Conservation (phyloP, 1,284 basidiomycete genomes). For the Apiotrichum akiyoshidainum region DNA sequence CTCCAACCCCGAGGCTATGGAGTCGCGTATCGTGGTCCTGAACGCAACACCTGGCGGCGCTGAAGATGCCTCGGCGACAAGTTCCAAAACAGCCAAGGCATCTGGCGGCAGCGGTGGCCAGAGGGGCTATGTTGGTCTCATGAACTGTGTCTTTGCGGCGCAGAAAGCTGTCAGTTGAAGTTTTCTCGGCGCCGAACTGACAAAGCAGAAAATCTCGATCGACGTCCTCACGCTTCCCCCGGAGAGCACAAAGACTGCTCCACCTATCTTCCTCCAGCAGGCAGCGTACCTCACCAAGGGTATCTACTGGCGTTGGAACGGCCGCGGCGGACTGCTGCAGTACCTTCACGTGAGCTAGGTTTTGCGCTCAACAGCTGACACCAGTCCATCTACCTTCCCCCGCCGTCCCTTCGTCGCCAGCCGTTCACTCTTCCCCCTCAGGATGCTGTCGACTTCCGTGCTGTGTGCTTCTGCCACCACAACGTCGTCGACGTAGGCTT, state of each 20-base stretch:
- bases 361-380: neutral
- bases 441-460: slow-evolving; percentile 93
- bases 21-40: slow-evolving; percentile 83
- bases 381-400: slow-evolving; percentile 87
- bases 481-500: slow-evolving; percentile 95
- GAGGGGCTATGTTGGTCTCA: slow-evolving; percentile 72
- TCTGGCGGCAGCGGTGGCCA: slow-evolving; percentile 27
- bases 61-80: slow-evolving; percentile 12
- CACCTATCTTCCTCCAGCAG: slow-evolving; percentile 86
- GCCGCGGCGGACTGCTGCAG: slow-evolving; percentile 73
- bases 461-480: slow-evolving; percentile 98
- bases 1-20: slow-evolving; percentile 48
- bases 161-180: slow-evolving; percentile 74
- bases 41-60: slow-evolving; percentile 70
- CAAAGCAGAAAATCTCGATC: slow-evolving; percentile 79
- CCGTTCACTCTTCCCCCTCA: slow-evolving; percentile 79
- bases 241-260: slow-evolving; percentile 60
- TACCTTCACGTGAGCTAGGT: slow-evolving; percentile 68
- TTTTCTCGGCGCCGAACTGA: neutral
- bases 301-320: slow-evolving; percentile 75
- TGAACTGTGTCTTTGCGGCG: slow-evolving; percentile 99
- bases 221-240: slow-evolving; percentile 93
- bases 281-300: slow-evolving; percentile 93
- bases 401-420: slow-evolving; percentile 70
- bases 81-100: slow-evolving; percentile 52